phyloP scores from a whole-genome alignment of 2,329 filamentous ascomycete species.

The Didymella lethalis region DNA sequence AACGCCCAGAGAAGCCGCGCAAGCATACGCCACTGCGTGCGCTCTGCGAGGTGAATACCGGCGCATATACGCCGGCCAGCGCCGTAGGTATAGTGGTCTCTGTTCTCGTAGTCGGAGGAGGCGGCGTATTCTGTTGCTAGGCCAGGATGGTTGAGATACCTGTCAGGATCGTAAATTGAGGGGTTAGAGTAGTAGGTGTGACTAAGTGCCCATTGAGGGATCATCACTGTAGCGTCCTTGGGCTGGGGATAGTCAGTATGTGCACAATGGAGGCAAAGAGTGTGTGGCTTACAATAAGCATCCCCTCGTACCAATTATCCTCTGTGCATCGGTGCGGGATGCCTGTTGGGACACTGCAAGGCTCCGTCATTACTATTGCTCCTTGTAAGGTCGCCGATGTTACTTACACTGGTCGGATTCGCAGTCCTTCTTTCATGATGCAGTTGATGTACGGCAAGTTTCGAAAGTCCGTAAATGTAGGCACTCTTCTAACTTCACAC shows the following conservation, averaged over 20 bases:
- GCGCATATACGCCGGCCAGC: constrained; percentile 59
- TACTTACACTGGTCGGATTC: constrained; percentile 39
- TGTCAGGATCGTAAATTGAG: constrained; percentile 48
- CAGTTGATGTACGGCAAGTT: constrained; percentile 42
- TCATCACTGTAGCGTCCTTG: constrained; percentile 41
- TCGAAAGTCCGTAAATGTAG: constrained; percentile 36
- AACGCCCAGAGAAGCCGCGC: constrained; percentile 62
- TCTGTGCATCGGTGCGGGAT: constrained; percentile 34
- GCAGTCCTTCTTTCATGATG: constrained; percentile 40
- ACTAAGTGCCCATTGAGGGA: constrained; percentile 37
- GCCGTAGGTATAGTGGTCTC: constrained; percentile 60
- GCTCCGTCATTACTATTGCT: constrained; percentile 8
- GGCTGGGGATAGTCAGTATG: constrained; percentile 15
- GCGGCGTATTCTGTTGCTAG: constrained; percentile 50
- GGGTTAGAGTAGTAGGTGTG: constrained; percentile 34
- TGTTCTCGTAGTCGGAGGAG: constrained; percentile 42
- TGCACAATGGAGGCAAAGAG: no score
- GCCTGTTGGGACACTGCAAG: constrained; percentile 30
- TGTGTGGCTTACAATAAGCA: constrained; percentile 29
- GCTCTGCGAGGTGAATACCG: constrained; percentile 62
- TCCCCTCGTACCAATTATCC: constrained; percentile 43
- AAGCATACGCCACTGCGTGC: constrained; percentile 55
- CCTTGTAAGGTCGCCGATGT: not conserved
- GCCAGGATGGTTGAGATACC: constrained; percentile 42
- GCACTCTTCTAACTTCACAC: constrained; percentile 29